Evolutionary conservation across 257 asterid species (phyloP).

Genomic region (Nicotiana tomentosiformis): DNA sequence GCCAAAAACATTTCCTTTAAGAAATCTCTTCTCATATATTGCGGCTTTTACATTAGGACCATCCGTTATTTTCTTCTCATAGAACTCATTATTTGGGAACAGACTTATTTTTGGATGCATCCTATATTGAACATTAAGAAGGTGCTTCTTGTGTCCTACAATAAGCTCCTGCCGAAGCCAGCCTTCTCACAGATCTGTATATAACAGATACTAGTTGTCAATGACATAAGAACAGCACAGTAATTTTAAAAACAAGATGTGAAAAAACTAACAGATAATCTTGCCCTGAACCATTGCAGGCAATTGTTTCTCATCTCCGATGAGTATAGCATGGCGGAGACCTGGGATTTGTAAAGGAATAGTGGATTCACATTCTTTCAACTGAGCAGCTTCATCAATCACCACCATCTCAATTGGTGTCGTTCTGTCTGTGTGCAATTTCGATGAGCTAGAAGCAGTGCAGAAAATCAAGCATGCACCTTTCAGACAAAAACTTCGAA

Average conservation of each 20-base stretch:
- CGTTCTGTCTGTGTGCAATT: slow-evolving; percentile 12
- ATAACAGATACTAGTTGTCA: not conserved
- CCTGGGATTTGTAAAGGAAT: slow-evolving; percentile 49
- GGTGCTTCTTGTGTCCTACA: slow-evolving; percentile 41
- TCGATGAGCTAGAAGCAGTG: slow-evolving; percentile 41
- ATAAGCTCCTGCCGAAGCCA: slow-evolving; percentile 47
- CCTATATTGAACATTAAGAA: slow-evolving; percentile 48
- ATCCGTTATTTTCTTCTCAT: slow-evolving; percentile 26
- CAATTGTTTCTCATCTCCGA: slow-evolving; percentile 57
- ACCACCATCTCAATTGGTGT: slow-evolving; percentile 26
- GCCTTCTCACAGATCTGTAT: not conserved
- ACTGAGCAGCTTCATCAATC: slow-evolving; percentile 64
- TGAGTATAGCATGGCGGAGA: slow-evolving; percentile 47
- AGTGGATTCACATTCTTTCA: slow-evolving; percentile 54
- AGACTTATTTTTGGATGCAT: slow-evolving; percentile 59
- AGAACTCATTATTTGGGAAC: slow-evolving; percentile 46
- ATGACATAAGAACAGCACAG: not conserved
- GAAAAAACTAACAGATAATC: slow-evolving; percentile 14
- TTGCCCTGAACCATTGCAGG: slow-evolving; percentile 57
- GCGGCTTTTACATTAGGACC: slow-evolving; percentile 32
- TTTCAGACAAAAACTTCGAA: slow-evolving; percentile 24
- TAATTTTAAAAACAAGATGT: not conserved
- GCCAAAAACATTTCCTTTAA: slow-evolving; percentile 25
- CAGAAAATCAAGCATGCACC: slow-evolving; percentile 38
- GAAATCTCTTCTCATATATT: slow-evolving; percentile 18